A percentile compares a stretch with the other conserved stretches of the same genome.
Conservation (phyloP, 306 rosid species). For the Sicyos baderoa region DNA sequence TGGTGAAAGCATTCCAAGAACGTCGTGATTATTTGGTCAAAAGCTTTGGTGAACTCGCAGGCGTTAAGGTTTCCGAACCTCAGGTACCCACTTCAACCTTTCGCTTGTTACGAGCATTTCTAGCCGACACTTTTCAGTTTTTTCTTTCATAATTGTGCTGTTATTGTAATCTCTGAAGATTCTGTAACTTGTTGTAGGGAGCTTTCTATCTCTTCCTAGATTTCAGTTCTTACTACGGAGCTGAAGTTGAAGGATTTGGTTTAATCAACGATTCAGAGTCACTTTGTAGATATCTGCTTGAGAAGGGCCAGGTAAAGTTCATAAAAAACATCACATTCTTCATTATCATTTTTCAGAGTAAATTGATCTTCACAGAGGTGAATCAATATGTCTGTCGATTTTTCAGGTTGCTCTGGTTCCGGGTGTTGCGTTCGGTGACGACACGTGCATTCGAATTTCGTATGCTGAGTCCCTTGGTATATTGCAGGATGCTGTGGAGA, state of each 20-base stretch:
- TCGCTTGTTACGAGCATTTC: neutral
- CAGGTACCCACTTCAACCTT: constrained; percentile 37
- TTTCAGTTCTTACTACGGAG: constrained; percentile 72
- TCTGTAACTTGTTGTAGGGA: constrained; percentile 46
- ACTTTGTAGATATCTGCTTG: constrained; percentile 69
- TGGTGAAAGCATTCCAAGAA: constrained; percentile 90
- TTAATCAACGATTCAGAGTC: constrained; percentile 68
- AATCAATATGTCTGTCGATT: constrained; percentile 6
- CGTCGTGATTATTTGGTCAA: constrained; percentile 86
- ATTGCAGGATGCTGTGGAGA: constrained; percentile 70
- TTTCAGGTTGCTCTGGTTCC: constrained; percentile 91
- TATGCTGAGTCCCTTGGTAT: constrained; percentile 76
- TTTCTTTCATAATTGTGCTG: neutral
- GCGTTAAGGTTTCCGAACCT: constrained; percentile 78
- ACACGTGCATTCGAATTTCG: constrained; percentile 78
- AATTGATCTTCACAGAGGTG: neutral
- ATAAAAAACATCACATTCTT: neutral
- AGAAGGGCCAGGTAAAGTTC: constrained; percentile 68
- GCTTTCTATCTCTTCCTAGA: constrained; percentile 91
- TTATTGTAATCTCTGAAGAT: constrained; percentile 9
- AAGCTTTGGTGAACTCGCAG: constrained; percentile 63
- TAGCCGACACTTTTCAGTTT: neutral
- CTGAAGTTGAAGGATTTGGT: constrained; percentile 78
- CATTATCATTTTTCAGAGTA: too few relatives aligned
- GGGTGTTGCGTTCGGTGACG: constrained; percentile 86